Conservation (phyloP, 176 grass and related monocot species). For the Rhynchospora pubera region DNA sequence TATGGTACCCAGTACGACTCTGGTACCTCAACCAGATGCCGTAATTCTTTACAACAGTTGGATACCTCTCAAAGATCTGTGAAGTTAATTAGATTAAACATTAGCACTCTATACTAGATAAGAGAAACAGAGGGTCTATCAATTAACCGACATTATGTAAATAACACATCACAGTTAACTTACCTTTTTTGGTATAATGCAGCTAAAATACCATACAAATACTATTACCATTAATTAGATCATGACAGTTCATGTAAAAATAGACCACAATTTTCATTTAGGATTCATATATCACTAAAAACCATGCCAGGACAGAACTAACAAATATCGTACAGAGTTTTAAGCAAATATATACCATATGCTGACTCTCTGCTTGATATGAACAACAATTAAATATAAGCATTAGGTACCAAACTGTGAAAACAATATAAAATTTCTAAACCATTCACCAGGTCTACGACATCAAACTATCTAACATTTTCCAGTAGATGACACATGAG, state of each 20-base stretch:
- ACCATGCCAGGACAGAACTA: neutral
- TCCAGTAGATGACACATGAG: neutral
- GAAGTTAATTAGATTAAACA: neutral
- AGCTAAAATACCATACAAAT: no score
- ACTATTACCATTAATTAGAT: neutral
- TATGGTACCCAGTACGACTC: constrained; percentile 86
- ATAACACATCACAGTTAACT: neutral
- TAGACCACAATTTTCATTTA: neutral
- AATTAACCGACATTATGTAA: neutral
- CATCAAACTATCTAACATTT: neutral
- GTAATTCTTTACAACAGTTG: constrained; percentile 88
- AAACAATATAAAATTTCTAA: neutral
- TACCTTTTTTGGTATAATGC: neutral
- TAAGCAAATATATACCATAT: neutral
- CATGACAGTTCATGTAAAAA: neutral
- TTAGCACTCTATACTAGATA: neutral
- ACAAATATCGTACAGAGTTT: neutral
- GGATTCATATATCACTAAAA: neutral
- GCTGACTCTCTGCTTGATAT: neutral
- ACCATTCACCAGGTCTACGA: neutral
- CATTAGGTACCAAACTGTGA: neutral
- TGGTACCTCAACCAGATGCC: constrained; percentile 92
- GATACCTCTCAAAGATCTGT: constrained; percentile 83
- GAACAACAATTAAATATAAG: neutral
- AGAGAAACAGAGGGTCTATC: neutral